Evolutionary conservation across 2,329 filamentous ascomycete species (phyloP).

Genomic region (Scorias spongiosa): DNA sequence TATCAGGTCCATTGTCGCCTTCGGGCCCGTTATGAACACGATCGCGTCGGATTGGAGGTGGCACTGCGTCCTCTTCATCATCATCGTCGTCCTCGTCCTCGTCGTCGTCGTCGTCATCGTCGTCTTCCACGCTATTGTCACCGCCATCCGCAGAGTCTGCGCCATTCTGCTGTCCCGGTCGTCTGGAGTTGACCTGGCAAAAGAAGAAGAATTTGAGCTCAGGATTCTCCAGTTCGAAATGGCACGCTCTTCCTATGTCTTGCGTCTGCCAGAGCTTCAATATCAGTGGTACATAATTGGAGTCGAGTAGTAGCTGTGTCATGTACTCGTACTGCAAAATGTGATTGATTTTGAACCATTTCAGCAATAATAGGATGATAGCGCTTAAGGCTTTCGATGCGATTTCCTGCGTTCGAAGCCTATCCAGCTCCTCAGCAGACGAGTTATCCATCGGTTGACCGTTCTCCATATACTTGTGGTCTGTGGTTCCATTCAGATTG

Average conservation of each 20-base stretch:
- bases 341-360: conserved; percentile 94
- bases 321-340: conserved; percentile 92
- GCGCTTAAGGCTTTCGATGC: conserved; percentile 85
- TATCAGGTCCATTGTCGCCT: no score
- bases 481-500: conserved; percentile 9
- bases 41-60: conserved; percentile 57
- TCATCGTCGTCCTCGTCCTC: conserved; percentile 24
- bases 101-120: conserved; percentile 23
- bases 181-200: conserved; percentile 59
- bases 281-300: conserved; percentile 84
- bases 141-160: conserved; percentile 1
- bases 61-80: conserved; percentile 59
- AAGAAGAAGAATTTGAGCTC: conserved; percentile 86
- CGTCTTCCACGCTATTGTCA: conserved; percentile 17
- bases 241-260: conserved; percentile 79
- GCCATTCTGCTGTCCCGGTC: conserved; percentile 22
- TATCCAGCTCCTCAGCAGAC: conserved; percentile 60
- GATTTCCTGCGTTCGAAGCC: conserved; percentile 69
- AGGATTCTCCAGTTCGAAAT: conserved; percentile 67
- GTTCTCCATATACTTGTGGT: conserved; percentile 21
- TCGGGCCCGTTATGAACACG: conserved; percentile 14
- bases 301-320: conserved; percentile 82
- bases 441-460: conserved; percentile 17
- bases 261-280: conserved; percentile 89
- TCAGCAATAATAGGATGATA: conserved; percentile 70